Conservation (phyloP, 352 stramenopile species). For the Globisporangium canariense region DNA sequence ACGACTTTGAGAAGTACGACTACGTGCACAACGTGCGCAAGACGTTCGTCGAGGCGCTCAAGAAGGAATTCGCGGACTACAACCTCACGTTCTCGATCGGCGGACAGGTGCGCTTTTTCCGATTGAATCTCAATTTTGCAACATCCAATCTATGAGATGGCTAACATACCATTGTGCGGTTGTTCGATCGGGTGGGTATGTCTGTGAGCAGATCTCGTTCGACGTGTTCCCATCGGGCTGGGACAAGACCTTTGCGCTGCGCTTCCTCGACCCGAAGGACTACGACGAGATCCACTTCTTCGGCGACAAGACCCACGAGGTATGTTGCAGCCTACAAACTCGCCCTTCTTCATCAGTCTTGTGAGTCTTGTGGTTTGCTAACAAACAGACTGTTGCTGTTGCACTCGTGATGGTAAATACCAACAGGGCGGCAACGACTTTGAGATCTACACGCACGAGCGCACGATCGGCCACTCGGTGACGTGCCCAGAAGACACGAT, state of each 20-base stretch:
- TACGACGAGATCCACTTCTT: constrained; percentile 99
- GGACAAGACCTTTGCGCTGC: constrained; percentile 99
- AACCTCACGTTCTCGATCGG: constrained; percentile 98
- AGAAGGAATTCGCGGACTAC: constrained; percentile 92
- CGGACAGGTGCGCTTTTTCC: constrained; percentile 62
- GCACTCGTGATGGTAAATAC: background rate
- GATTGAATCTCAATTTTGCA: background rate
- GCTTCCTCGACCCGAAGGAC: constrained; percentile 90
- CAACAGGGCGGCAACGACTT: constrained; percentile 96
- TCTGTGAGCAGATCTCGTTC: constrained; percentile 93
- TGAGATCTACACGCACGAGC: constrained; percentile 96
- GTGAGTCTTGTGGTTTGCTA: background rate
- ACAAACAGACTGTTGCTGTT: background rate
- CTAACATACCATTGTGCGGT: background rate
- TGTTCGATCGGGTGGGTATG: background rate
- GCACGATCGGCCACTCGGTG: constrained; percentile 97
- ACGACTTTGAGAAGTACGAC: constrained; percentile 98
- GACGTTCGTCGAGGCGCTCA: constrained; percentile 96
- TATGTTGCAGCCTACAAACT: constrained; percentile 19
- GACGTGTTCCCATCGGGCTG: constrained; percentile 98
- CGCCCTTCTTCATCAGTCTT: too few species aligned
- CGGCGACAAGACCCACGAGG: constrained; percentile 98
- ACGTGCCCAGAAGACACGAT: constrained; percentile 96
- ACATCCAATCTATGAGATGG: background rate
- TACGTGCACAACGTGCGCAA: constrained; percentile 91